Base-by-base conservation (phyloP, 2,329 filamentous ascomycete species). In the Nemania sp. region DNA sequence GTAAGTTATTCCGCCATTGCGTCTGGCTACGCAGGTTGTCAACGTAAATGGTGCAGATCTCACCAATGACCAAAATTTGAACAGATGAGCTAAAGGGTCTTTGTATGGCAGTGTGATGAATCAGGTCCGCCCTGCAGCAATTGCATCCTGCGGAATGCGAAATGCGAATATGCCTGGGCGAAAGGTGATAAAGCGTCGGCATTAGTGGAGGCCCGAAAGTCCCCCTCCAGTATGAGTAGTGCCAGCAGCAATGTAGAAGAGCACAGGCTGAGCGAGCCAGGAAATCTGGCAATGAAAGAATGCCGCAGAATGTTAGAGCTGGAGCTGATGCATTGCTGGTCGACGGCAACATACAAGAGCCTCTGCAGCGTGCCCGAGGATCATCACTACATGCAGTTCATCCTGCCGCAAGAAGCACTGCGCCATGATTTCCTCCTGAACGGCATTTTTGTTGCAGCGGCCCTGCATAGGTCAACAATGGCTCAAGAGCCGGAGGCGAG, bases 271-370 rank as follows among this genome's bases (percentile, higher is more conserved):
- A 33, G 22, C 24, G 51, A 59, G 12, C 46, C 55, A 1, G 44
- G 41, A 17, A 24, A 42, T 11, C 44, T 56, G 17, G 56, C 49
- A 8, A n/a, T 53, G 42, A 51, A 44, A 26, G 60, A 60, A 42
- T 54, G 56, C 7, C 63, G 61, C 0, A 63, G 68, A 23, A 59
- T 69, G 14, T 62, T 75, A 20, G 77, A 79, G 52, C 68, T 81
- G 7, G 77, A 80, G 54, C 62, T 81, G 39, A 79, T 81, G 75
- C 77, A 80, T 57, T 75, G 75, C 23, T 81, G 75, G 71, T 73
- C 76, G 1, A 78, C 74, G 0, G 70, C 69, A 15, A 80, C 77
- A 0, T 80, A 72, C 58, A 68, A 68, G 15, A 66, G 66, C 33
- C 61, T 74, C 30, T 68, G 61, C 19, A 73, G 72, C 31, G 69